These are phyloP conservation scores for Colletotrichum simmondsii DNA, from an alignment of 2,329 filamentous ascomycete genomes.

Conservation along the genomic window DNA sequence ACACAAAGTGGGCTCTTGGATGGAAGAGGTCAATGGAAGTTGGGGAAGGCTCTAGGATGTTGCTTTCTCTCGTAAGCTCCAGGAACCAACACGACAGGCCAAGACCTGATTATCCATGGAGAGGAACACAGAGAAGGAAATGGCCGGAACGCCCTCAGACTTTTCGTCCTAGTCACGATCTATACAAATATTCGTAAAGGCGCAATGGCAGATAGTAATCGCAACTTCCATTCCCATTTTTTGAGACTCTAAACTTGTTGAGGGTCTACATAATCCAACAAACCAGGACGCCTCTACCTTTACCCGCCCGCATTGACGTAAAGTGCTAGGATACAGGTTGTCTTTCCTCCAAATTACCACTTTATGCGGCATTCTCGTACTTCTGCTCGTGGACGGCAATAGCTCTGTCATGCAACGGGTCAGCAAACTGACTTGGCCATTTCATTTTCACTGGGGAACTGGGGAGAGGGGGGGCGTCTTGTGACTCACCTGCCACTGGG, in stretches of 20 bases:
- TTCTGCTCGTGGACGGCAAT: slow-evolving; percentile 81
- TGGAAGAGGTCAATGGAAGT: not conserved
- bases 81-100: not conserved
- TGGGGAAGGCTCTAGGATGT: slow-evolving; percentile 12
- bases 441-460: not conserved
- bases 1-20: slow-evolving; percentile 11
- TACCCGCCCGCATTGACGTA: slow-evolving; percentile 30
- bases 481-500: slow-evolving; percentile 84
- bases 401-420: slow-evolving; percentile 62
- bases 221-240: not conserved
- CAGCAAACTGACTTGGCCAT: slow-evolving; percentile 12
- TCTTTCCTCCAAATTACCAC: slow-evolving; percentile 25
- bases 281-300: slow-evolving; percentile 30
- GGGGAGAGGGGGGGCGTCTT: not conserved
- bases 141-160: not conserved
- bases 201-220: slow-evolving; percentile 2
- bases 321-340: slow-evolving; percentile 29
- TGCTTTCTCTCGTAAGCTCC: not conserved
- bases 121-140: not conserved
- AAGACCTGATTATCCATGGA: not conserved
- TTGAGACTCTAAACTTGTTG: slow-evolving; percentile 30
- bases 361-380: slow-evolving; percentile 66
- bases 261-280: slow-evolving; percentile 31
- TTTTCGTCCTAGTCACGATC: not conserved
- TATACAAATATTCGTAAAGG: not conserved